Percentiles rank a stretch among this genome's conserved stretches.
These are phyloP conservation scores for Chlorella vulgaris DNA, from an alignment of 139 green algal genomes.

Conservation along the genomic window DNA sequence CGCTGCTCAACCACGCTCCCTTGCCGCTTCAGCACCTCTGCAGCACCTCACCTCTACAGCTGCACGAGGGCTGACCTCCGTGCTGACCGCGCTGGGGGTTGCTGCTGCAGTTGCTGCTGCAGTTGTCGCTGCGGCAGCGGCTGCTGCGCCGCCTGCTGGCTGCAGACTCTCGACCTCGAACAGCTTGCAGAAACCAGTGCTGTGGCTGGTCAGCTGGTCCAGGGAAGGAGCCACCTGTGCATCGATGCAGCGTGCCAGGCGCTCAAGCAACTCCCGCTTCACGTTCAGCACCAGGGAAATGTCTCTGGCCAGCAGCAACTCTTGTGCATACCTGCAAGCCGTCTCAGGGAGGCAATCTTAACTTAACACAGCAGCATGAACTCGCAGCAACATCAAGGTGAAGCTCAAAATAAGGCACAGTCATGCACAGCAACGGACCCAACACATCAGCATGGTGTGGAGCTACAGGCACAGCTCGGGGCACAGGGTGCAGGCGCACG, in stretches of 20 bases:
- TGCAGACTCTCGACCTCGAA: constrained; percentile 62
- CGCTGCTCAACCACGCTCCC: too few species aligned
- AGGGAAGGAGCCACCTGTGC: constrained; percentile 52
- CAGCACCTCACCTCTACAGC: neutral
- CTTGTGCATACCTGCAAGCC: constrained; percentile 59
- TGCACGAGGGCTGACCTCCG: neutral
- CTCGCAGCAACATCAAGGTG: neutral
- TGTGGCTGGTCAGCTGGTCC: constrained; percentile 53
- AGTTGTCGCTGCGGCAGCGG: neutral
- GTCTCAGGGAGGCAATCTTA: neutral
- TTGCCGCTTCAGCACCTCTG: neutral
- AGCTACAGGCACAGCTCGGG: too few species aligned
- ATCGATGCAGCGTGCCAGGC: constrained; percentile 68
- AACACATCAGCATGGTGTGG: too few species aligned
- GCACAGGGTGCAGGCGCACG: neutral
- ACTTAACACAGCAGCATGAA: neutral
- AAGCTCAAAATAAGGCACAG: too few species aligned
- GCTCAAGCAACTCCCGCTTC: constrained; percentile 72
- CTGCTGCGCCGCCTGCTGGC: neutral
- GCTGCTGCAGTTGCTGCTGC: neutral
- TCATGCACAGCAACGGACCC: too few species aligned
- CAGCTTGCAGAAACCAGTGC: constrained; percentile 61
- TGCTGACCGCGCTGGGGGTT: neutral
- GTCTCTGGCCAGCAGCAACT: constrained; percentile 65
- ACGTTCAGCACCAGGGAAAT: constrained; percentile 75